These are phyloP conservation scores for Neophaeococcomyces mojaviensis DNA, from an alignment of 2,329 filamentous ascomycete genomes.

Conservation along the genomic window DNA sequence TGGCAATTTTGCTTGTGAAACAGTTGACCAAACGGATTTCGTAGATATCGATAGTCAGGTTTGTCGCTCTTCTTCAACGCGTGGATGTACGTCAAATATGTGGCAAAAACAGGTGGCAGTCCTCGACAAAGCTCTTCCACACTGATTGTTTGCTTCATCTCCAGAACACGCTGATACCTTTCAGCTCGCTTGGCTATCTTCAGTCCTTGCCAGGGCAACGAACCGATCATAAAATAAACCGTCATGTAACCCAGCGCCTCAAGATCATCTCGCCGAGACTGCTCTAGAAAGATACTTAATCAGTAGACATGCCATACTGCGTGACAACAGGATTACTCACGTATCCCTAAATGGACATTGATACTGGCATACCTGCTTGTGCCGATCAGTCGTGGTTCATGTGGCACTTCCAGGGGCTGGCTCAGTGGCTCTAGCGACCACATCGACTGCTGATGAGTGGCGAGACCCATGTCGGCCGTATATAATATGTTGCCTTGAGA, in stretches of 20 bases:
- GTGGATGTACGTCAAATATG: constrained; percentile 19
- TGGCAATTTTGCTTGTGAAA: constrained; percentile 17
- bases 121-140: constrained; percentile 20
- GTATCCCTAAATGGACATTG: constrained; percentile 18
- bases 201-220: constrained; percentile 64
- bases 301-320: constrained; percentile 10
- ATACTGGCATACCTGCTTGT: constrained; percentile 23
- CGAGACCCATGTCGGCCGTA: constrained; percentile 26
- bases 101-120: constrained; percentile 20
- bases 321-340: constrained; percentile 15
- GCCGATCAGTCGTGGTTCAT: constrained; percentile 16
- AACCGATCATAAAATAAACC: constrained; percentile 67
- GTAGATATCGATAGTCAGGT: constrained; percentile 21
- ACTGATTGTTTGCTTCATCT: constrained; percentile 21
- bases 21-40: constrained; percentile 16
- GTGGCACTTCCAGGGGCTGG: not conserved
- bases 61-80: constrained; percentile 11
- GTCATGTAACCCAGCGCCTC: constrained; percentile 58
- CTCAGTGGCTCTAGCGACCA: constrained; percentile 1
- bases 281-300: constrained; percentile 11
- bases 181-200: constrained; percentile 43
- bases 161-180: constrained; percentile 13
- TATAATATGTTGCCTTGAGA: constrained; percentile 24
- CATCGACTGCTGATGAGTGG: constrained; percentile 14
- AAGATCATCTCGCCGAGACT: constrained; percentile 15